Evolutionary conservation across 805 yeast genomes (phyloP).

Genomic region (Yamadazyma kitorensis): DNA sequence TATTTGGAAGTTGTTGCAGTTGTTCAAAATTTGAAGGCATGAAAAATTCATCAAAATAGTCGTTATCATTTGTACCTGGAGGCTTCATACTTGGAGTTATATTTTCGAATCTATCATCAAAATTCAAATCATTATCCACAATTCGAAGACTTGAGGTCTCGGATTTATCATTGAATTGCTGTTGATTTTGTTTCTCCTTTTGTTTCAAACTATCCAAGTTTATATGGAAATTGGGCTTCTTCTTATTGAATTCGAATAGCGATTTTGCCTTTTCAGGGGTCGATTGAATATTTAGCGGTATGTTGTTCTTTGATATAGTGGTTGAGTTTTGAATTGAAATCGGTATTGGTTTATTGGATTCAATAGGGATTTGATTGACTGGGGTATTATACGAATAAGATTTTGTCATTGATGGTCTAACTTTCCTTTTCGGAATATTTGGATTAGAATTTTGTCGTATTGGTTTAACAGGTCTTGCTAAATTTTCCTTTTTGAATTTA

Average conservation of each 20-base stretch:
- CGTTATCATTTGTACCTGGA: constrained; percentile 19
- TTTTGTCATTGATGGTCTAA: constrained; percentile 11
- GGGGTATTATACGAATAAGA: constrained; percentile 13
- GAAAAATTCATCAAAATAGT: constrained; percentile 13
- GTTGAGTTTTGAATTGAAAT: neutral
- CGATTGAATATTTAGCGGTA: too few relatives aligned
- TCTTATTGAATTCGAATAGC: constrained; percentile 9
- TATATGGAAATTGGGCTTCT: constrained; percentile 13
- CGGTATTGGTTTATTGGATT: too few relatives aligned
- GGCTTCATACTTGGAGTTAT: constrained; percentile 34
- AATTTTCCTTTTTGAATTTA: constrained; percentile 7
- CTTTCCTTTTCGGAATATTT: constrained; percentile 6
- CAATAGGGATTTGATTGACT: too few relatives aligned
- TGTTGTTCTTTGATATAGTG: neutral
- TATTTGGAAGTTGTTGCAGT: neutral
- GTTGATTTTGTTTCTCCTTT: neutral
- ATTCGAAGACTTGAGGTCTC: constrained; percentile 6
- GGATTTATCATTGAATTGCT: constrained; percentile 3
- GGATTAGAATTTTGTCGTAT: constrained; percentile 14
- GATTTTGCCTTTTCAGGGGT: constrained; percentile 3
- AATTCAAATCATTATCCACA: constrained; percentile 11
- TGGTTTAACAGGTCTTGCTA: constrained; percentile 11
- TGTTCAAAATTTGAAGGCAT: constrained; percentile 11
- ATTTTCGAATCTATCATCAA: constrained; percentile 12
- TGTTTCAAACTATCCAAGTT: constrained; percentile 8